Evolutionary conservation across 1,284 basidiomycete species (phyloP).

Genomic region (Farysia itapuensis): DNA sequence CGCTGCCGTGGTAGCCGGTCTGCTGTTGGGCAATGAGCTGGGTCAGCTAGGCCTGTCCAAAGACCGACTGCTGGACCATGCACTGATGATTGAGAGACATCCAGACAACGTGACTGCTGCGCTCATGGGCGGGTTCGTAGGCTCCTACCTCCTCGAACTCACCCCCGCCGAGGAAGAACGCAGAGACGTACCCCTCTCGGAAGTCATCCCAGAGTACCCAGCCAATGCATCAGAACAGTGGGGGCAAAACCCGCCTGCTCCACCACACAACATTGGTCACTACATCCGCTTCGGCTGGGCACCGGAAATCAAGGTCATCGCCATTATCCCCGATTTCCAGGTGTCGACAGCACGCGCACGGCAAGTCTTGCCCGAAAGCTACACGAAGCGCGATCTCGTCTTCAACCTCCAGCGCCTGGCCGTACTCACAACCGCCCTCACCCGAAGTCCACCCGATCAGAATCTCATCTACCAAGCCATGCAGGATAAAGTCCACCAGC

Average conservation of each 20-base stretch:
- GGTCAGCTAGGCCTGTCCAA: slow-evolving; percentile 73
- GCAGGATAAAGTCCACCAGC: slow-evolving; percentile 98
- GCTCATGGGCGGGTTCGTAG: slow-evolving; percentile 96
- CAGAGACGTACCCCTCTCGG: slow-evolving; percentile 86
- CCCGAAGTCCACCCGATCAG: slow-evolving; percentile 84
- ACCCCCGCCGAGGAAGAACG: slow-evolving; percentile 64
- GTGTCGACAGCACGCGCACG: slow-evolving; percentile 93
- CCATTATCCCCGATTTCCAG: slow-evolving; percentile 94
- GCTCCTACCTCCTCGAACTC: slow-evolving; percentile 89
- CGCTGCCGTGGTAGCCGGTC: slow-evolving; percentile 94
- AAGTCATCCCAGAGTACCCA: slow-evolving; percentile 96
- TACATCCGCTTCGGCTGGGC: slow-evolving; percentile 90
- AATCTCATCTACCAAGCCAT: slow-evolving; percentile 97
- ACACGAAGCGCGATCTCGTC: slow-evolving; percentile 85
- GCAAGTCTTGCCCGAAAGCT: slow-evolving; percentile 78
- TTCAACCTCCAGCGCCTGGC: slow-evolving; percentile 97
- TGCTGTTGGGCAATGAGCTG: slow-evolving; percentile 82
- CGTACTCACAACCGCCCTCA: slow-evolving; percentile 93
- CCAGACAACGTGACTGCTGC: slow-evolving; percentile 99
- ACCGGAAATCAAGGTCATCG: slow-evolving; percentile 82
- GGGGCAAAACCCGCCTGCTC: slow-evolving; percentile 83
- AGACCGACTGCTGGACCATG: slow-evolving; percentile 85
- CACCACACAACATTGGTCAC: slow-evolving; percentile 89
- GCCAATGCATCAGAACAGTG: slow-evolving; percentile 85
- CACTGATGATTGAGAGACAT: slow-evolving; percentile 98